A percentile compares a stretch with the other conserved stretches of the same genome.
Evolutionary conservation across 768 basidiomycete genomes (phyloP).

Genomic region (Phallus indusiatus): DNA sequence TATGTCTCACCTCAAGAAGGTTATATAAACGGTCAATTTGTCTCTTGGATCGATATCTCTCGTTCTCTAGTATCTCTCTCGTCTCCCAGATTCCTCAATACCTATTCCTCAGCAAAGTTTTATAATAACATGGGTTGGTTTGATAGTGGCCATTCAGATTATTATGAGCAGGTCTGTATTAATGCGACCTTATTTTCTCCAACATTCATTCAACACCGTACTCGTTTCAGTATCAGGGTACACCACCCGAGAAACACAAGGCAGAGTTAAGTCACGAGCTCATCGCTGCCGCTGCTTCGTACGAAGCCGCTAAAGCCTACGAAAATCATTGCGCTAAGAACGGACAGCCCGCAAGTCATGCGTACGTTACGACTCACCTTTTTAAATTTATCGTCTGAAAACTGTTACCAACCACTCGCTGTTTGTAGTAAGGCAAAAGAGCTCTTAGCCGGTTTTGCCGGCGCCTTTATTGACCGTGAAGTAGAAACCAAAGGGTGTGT

Average conservation of each 20-base stretch:
- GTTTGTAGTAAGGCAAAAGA: conserved; percentile 24
- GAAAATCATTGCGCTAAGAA: conserved; percentile 23
- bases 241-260: conserved; percentile 3
- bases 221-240: background rate
- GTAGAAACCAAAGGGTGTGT: conserved; percentile 27
- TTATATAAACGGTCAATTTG: background rate
- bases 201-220: too few relatives aligned
- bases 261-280: conserved; percentile 15
- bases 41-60: background rate
- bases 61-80: too few relatives aligned
- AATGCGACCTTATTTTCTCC: too few relatives aligned
- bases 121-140: background rate
- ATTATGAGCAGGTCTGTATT: background rate
- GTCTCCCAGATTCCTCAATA: too few relatives aligned
- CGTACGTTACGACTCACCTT: background rate
- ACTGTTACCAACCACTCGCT: background rate
- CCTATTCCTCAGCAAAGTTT: background rate
- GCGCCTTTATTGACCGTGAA: conserved; percentile 18
- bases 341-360: conserved; percentile 23
- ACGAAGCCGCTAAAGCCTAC: conserved; percentile 16
- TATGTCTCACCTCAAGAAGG: background rate
- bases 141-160: background rate
- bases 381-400: background rate
- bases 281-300: conserved; percentile 15
- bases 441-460: conserved; percentile 26